These are phyloP conservation scores for Neonectria sp. DNA, from an alignment of 2,329 filamentous ascomycete genomes.

Conservation along the genomic window DNA sequence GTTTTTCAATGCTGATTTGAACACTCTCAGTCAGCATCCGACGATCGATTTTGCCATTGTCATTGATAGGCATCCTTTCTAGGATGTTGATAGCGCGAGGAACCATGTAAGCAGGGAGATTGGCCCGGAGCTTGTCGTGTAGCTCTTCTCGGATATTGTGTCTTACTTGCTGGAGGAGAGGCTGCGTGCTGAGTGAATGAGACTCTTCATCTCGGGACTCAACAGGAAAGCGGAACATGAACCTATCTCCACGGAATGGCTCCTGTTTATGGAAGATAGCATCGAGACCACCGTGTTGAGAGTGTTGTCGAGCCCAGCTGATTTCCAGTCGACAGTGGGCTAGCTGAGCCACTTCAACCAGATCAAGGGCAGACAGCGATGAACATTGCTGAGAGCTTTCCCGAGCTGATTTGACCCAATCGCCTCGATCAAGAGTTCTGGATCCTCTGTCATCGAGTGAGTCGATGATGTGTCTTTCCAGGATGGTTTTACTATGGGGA, in stretches of 20 bases:
- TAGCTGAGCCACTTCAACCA: conserved; percentile 43
- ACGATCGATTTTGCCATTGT: conserved; percentile 46
- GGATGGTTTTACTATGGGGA: conserved; percentile 49
- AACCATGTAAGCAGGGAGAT: conserved; percentile 47
- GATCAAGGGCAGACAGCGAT: conserved; percentile 33
- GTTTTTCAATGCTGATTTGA: background rate
- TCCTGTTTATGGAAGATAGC: conserved; percentile 55
- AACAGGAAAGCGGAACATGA: conserved; percentile 46
- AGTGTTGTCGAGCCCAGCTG: conserved; percentile 60
- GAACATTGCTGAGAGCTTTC: conserved; percentile 11
- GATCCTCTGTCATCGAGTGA: conserved; percentile 13
- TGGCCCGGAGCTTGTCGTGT: background rate
- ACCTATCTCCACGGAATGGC: conserved; percentile 24
- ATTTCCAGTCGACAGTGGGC: conserved; percentile 63
- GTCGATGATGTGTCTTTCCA: conserved; percentile 41
- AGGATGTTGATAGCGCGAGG: conserved; percentile 40
- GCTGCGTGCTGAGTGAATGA: background rate
- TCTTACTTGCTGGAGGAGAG: background rate
- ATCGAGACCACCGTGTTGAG: conserved; percentile 46
- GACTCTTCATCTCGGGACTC: background rate
- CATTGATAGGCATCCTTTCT: conserved; percentile 45
- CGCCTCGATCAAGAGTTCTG: background rate
- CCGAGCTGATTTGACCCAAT: conserved; percentile 29
- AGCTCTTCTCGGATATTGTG: conserved; percentile 5
- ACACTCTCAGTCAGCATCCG: conserved; percentile 3